These are phyloP conservation scores for Acanthamoeba castellanii DNA, from an alignment of 208 protist genomes.

Conservation along the genomic window DNA sequence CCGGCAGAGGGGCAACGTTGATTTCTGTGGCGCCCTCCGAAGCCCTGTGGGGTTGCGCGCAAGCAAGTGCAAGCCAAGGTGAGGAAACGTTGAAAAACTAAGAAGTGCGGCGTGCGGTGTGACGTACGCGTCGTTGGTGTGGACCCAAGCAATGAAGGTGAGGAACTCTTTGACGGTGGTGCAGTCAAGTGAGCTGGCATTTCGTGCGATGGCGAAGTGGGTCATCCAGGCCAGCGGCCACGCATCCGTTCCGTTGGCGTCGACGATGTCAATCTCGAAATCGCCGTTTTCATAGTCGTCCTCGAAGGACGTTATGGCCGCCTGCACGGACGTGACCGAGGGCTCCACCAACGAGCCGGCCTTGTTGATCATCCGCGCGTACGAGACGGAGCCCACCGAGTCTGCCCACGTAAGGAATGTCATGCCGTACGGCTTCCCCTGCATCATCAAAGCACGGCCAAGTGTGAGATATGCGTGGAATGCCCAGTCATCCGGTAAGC, in stretches of 20 bases:
- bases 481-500: background rate
- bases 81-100: too few species aligned
- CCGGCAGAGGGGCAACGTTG: background rate
- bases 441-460: background rate
- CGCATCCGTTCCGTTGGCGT: background rate
- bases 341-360: constrained; percentile 8
- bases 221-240: constrained; percentile 24
- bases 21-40: background rate
- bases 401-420: background rate
- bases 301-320: background rate
- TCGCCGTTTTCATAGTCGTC: background rate
- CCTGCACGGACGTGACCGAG: background rate
- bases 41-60: background rate
- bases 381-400: background rate
- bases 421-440: background rate
- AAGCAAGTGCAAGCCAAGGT: too few species aligned
- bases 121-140: constrained; percentile 31
- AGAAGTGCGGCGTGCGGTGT: too few species aligned
- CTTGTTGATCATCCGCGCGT: background rate
- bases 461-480: background rate
- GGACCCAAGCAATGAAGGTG: background rate
- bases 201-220: background rate
- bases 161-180: constrained; percentile 1
- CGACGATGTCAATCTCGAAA: background rate
- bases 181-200: background rate